Evolutionary conservation across 768 basidiomycete genomes (phyloP).

Genomic region (Amanita molliuscula): DNA sequence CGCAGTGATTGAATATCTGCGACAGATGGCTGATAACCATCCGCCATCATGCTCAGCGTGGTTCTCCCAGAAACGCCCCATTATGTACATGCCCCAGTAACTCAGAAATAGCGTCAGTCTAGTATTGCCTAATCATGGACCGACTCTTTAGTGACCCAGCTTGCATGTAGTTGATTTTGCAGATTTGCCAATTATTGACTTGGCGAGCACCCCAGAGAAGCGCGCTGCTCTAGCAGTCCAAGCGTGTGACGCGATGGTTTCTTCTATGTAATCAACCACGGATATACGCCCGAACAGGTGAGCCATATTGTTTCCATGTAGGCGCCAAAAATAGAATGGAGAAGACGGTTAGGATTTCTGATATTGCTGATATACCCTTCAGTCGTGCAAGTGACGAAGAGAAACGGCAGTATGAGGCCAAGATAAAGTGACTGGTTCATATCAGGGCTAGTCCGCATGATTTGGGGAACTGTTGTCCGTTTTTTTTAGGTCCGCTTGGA

Average conservation of each 20-base stretch:
- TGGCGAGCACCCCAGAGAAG: conserved; percentile 30
- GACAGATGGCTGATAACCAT: too few species aligned
- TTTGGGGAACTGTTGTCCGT: too few species aligned
- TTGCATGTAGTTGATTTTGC: conserved; percentile 25
- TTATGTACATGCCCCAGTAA: conserved; percentile 17
- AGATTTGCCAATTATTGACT: conserved; percentile 42
- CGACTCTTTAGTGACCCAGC: neutral
- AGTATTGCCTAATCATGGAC: neutral
- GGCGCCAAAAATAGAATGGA: neutral
- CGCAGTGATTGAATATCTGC: too few species aligned
- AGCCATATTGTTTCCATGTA: neutral
- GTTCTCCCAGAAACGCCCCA: conserved; percentile 24
- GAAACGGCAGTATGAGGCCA: conserved; percentile 28
- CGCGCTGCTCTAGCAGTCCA: conserved; percentile 26
- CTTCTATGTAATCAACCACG: conserved; percentile 40
- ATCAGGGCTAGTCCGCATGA: too few species aligned
- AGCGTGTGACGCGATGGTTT: conserved; percentile 40
- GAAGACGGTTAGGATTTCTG: conserved; percentile 36
- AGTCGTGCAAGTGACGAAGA: conserved; percentile 28
- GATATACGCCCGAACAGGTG: conserved; percentile 30
- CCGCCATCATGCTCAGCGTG: conserved; percentile 18
- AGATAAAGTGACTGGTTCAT: conserved; percentile 34
- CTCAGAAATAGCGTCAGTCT: conserved; percentile 8
- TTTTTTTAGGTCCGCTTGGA: too few species aligned
- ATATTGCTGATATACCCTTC: conserved; percentile 39